Percentiles rank a stretch among this genome's conserved stretches.
phyloP scores from a whole-genome alignment of 345 rosid genomes.

The Euphorbia peplus region DNA sequence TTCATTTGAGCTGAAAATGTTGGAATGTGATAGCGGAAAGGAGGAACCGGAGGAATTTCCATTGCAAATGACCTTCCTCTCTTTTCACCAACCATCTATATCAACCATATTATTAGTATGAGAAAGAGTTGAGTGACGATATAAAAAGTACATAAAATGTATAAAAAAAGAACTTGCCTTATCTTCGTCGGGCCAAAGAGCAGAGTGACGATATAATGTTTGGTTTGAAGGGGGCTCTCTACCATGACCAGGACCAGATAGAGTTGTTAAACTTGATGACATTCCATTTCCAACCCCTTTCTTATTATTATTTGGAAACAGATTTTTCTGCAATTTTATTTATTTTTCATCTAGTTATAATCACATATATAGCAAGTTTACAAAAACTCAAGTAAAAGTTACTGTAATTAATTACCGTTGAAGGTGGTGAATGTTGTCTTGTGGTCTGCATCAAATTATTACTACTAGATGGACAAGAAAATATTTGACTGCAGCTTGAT shows the following conservation, averaged over 20 bases:
- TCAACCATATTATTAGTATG: too few relatives aligned
- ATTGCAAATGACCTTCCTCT: conserved; percentile 35
- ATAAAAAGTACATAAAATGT: not conserved
- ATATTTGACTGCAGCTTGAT: too few relatives aligned
- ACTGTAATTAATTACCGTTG: conserved; percentile 30
- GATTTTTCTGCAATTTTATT: conserved; percentile 36
- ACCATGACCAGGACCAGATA: conserved; percentile 36
- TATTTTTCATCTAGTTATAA: too few relatives aligned
- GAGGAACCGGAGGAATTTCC: conserved; percentile 28
- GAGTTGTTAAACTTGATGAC: conserved; percentile 24
- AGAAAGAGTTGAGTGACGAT: too few relatives aligned
- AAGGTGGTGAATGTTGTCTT: conserved; percentile 31
- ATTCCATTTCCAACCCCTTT: conserved; percentile 17
- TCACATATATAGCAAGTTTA: not conserved
- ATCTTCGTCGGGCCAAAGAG: conserved; percentile 38
- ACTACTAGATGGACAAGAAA: conserved; percentile 35
- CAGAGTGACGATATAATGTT: conserved; percentile 25
- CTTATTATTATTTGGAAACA: conserved; percentile 19
- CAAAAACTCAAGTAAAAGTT: not conserved
- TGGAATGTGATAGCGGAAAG: conserved; percentile 15
- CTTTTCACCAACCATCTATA: conserved; percentile 42
- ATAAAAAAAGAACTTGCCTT: conserved; percentile 29
- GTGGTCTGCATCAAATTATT: conserved; percentile 21
- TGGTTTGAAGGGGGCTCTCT: conserved; percentile 72
- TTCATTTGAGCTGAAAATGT: conserved; percentile 15